phyloP scores from a whole-genome alignment of 192 early-diverging fungal genomes.

The Kickxella alabastrina region DNA sequence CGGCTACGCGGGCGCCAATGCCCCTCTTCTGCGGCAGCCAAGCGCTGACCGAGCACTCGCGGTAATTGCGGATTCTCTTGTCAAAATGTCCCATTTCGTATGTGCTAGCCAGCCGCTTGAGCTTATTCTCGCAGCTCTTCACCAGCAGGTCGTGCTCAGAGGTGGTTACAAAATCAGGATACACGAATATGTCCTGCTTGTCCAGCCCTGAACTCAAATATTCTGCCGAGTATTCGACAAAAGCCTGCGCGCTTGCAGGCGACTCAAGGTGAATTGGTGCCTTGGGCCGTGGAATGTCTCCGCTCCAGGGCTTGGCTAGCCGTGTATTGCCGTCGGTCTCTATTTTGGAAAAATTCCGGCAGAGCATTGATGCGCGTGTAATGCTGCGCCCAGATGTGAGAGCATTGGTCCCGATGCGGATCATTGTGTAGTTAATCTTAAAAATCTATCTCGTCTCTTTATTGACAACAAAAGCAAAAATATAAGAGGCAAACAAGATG shows the following conservation, averaged over 20 bases:
- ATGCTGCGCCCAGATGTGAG: background rate
- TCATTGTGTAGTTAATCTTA: too few species aligned
- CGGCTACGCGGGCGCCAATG: constrained; percentile 23
- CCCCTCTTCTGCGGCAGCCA: constrained; percentile 51
- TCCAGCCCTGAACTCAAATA: constrained; percentile 16
- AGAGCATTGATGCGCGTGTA: background rate
- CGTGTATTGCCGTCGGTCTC: constrained; percentile 12
- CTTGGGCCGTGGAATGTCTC: constrained; percentile 24
- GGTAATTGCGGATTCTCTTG: constrained; percentile 67
- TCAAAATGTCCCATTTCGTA: constrained; percentile 79
- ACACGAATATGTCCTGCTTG: constrained; percentile 32
- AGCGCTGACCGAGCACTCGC: constrained; percentile 65
- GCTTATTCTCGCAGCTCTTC: constrained; percentile 48
- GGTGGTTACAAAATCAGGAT: constrained; percentile 39
- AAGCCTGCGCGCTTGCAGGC: constrained; percentile 13
- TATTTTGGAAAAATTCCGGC: constrained; percentile 5
- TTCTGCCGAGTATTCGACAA: constrained; percentile 24
- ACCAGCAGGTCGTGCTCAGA: constrained; percentile 46
- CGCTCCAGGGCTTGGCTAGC: constrained; percentile 13
- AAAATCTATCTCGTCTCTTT: too few species aligned
- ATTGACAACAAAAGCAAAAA: background rate
- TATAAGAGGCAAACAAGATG: background rate
- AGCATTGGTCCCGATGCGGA: background rate
- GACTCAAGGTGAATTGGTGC: constrained; percentile 15
- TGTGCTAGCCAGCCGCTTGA: constrained; percentile 50